phyloP scores from a whole-genome alignment of 805 yeast genomes.

The Metschnikowia henanensis region DNA sequence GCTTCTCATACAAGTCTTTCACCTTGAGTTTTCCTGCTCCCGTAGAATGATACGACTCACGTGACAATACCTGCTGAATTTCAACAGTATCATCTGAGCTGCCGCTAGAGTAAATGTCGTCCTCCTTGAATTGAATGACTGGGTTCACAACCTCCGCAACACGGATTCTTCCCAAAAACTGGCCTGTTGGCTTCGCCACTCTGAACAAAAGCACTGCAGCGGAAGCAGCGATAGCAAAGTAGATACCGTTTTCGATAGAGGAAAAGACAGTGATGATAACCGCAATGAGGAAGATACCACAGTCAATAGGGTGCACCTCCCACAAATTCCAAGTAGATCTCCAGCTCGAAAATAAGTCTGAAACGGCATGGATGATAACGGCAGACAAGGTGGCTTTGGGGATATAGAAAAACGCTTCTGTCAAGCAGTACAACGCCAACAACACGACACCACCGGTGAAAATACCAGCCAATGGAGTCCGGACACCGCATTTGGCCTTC shows the following conservation, averaged over 20 bases:
- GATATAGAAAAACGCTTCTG: slow-evolving; percentile 81
- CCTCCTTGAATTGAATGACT: slow-evolving; percentile 30
- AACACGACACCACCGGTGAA: slow-evolving; percentile 88
- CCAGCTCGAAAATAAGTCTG: slow-evolving; percentile 76
- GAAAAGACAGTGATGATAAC: slow-evolving; percentile 75
- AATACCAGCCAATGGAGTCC: slow-evolving; percentile 91
- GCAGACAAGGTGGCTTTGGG: slow-evolving; percentile 89
- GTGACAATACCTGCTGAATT: slow-evolving; percentile 44
- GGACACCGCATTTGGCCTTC: slow-evolving; percentile 92
- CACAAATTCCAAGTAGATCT: slow-evolving; percentile 67
- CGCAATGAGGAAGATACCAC: slow-evolving; percentile 68
- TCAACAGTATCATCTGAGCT: slow-evolving; percentile 31
- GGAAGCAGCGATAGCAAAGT: slow-evolving; percentile 87
- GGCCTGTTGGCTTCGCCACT: slow-evolving; percentile 77
- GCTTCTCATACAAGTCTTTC: slow-evolving; percentile 15
- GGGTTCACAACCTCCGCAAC: slow-evolving; percentile 75
- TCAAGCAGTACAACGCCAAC: slow-evolving; percentile 80
- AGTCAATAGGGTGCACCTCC: slow-evolving; percentile 73
- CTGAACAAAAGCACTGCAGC: slow-evolving; percentile 71
- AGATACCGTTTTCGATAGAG: slow-evolving; percentile 84
- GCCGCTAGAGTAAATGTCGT: slow-evolving; percentile 21
- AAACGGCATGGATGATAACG: slow-evolving; percentile 89
- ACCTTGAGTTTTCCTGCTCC: slow-evolving; percentile 23
- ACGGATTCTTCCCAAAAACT: slow-evolving; percentile 75
- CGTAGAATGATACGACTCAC: slow-evolving; percentile 26